Conservation (phyloP, 164 flowering plant genomes). For the grape (Vitis vinifera) region DNA sequence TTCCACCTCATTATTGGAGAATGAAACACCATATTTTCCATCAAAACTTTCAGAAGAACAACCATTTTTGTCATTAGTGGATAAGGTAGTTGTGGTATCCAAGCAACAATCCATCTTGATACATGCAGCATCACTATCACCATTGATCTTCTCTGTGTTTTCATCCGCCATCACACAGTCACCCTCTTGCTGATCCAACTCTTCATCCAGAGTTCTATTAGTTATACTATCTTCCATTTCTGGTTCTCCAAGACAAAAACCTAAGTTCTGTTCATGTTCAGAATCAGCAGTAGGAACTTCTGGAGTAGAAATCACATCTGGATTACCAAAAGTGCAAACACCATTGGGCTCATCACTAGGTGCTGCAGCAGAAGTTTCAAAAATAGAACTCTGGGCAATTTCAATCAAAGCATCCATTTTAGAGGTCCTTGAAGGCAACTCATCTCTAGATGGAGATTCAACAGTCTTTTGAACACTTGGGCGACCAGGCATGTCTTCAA, state of each 20-base stretch:
- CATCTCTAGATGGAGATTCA: conserved; percentile 30
- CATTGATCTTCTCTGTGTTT: conserved; percentile 14
- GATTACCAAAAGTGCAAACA: conserved; percentile 3
- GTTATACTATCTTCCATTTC: conserved; percentile 15
- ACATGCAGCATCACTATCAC: conserved; percentile 9
- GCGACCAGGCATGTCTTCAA: conserved; percentile 39
- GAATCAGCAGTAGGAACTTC: conserved; percentile 11
- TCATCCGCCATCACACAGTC: conserved; percentile 12
- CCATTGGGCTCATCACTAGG: conserved; percentile 5
- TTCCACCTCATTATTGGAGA: conserved; percentile 12
- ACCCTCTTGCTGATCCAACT: conserved; percentile 13
- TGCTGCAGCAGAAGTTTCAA: conserved; percentile 23
- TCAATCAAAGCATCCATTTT: conserved; percentile 50
- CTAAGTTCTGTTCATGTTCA: conserved; percentile 14
- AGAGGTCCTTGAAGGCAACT: conserved; percentile 26
- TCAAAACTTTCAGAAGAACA: conserved; percentile 7
- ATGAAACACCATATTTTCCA: conserved; percentile 15
- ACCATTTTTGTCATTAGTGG: not conserved
- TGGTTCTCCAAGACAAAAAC: conserved; percentile 10
- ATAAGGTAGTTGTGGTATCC: not conserved
- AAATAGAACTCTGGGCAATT: conserved; percentile 44
- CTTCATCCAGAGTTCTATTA: conserved; percentile 11
- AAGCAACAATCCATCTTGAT: not conserved
- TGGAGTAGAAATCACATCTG: conserved; percentile 10
- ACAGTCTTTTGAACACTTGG: conserved; percentile 19